Conservation (phyloP, 2,329 filamentous ascomycete genomes). For the Incumbomyces delicatus region DNA sequence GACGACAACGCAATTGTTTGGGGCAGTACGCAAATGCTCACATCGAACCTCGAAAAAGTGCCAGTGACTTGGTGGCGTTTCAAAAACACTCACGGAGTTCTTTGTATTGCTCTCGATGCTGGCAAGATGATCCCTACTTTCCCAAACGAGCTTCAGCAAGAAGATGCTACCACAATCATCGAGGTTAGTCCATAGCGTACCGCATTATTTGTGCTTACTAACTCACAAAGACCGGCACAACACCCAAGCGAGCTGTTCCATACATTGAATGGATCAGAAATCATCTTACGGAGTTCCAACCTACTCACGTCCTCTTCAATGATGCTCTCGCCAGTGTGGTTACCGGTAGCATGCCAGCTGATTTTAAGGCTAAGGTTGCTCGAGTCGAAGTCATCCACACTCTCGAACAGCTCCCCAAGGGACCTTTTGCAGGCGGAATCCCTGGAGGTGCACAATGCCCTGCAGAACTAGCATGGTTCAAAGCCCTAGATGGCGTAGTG, state of each 20-base stretch:
- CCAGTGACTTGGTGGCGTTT: neutral
- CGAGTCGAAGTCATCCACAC: slow-evolving; percentile 44
- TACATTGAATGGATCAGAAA: neutral
- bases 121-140: slow-evolving; percentile 4
- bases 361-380: neutral
- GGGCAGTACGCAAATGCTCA: neutral
- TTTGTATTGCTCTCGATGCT: slow-evolving; percentile 8
- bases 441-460: slow-evolving; percentile 8
- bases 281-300: slow-evolving; percentile 5
- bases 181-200: slow-evolving; percentile 2
- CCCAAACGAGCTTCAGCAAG: slow-evolving; percentile 6
- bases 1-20: neutral
- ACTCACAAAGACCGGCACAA: neutral
- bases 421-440: slow-evolving; percentile 54
- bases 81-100: neutral
- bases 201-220: neutral
- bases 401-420: slow-evolving; percentile 80
- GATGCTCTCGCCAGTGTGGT: slow-evolving; percentile 8
- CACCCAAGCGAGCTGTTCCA: neutral
- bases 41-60: neutral
- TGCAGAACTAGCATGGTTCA: slow-evolving; percentile 9
- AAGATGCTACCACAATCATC: slow-evolving; percentile 7
- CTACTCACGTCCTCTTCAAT: slow-evolving; percentile 12
- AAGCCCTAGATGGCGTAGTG: slow-evolving; percentile 14
- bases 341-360: slow-evolving; percentile 5